phyloP scores from a whole-genome alignment of 179 eudicot species.

The Actinidia arguta region DNA sequence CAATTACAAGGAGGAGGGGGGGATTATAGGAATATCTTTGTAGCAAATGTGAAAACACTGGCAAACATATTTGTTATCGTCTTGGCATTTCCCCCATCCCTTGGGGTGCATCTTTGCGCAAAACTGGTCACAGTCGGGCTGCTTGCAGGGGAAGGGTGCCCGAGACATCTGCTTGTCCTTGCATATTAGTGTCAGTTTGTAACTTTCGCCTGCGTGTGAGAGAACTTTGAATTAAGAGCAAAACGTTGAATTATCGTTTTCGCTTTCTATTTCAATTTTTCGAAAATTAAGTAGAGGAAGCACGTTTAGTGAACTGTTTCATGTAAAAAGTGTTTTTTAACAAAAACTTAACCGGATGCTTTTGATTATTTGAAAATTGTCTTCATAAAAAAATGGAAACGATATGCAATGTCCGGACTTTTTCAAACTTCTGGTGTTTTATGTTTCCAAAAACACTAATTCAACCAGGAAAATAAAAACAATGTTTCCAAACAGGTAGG shows the following conservation, averaged over 20 bases:
- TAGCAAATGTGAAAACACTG: slow-evolving; percentile 45
- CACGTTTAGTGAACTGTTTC: no score
- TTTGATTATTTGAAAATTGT: no score
- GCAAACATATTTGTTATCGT: slow-evolving; percentile 30
- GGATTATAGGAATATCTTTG: slow-evolving; percentile 20
- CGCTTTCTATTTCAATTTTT: no score
- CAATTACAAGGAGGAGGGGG: no score
- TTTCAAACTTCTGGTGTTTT: neutral
- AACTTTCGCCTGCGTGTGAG: slow-evolving; percentile 27
- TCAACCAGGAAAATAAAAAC: neutral
- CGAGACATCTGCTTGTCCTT: slow-evolving; percentile 31
- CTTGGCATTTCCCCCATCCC: slow-evolving; percentile 48
- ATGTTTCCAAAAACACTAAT: neutral
- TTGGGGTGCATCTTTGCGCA: neutral
- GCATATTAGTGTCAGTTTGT: slow-evolving; percentile 40
- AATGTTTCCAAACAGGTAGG: no score
- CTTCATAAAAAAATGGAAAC: neutral
- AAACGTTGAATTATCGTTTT: neutral
- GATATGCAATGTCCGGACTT: neutral
- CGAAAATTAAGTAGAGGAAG: no score
- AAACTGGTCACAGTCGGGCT: slow-evolving; percentile 15
- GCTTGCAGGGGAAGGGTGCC: slow-evolving; percentile 23
- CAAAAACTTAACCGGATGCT: no score
- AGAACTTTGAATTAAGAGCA: neutral
- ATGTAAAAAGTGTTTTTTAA: no score